Conservation (phyloP, 2,329 filamentous ascomycete species). For the Xylariales sp. region DNA sequence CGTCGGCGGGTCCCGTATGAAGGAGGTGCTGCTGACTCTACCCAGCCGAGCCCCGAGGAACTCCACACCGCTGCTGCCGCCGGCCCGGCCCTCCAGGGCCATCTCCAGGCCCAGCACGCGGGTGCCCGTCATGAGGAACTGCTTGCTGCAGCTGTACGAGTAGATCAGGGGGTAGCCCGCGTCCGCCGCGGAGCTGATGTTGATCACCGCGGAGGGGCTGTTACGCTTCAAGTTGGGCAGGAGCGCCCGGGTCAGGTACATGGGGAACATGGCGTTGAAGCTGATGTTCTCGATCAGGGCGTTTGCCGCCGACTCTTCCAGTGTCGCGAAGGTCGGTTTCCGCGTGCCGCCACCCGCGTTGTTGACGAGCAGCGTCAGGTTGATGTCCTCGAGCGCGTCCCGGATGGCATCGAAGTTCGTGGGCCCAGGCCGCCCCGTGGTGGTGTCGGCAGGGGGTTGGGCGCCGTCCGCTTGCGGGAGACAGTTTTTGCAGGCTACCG, state of each 20-base stretch:
- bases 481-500: constrained; percentile 6
- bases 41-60: constrained; percentile 15
- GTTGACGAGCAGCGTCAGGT: constrained; percentile 52
- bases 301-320: constrained; percentile 28
- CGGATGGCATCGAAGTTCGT: neutral
- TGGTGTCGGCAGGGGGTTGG: too few species aligned
- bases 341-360: constrained; percentile 43
- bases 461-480: neutral
- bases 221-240: constrained; percentile 37
- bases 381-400: constrained; percentile 23
- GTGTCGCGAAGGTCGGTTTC: constrained; percentile 25
- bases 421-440: too few species aligned
- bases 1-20: constrained; percentile 6
- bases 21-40: constrained; percentile 11
- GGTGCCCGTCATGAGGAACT: constrained; percentile 36
- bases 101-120: constrained; percentile 37
- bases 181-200: constrained; percentile 42
- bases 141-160: constrained; percentile 42
- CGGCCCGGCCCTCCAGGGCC: constrained; percentile 14
- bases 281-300: constrained; percentile 38
- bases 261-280: constrained; percentile 44
- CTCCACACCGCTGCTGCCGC: too few species aligned
- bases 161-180: constrained; percentile 40
- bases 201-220: constrained; percentile 42
- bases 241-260: constrained; percentile 40